phyloP scores from a whole-genome alignment of 306 rosid species.

The Prosopis cineraria region DNA sequence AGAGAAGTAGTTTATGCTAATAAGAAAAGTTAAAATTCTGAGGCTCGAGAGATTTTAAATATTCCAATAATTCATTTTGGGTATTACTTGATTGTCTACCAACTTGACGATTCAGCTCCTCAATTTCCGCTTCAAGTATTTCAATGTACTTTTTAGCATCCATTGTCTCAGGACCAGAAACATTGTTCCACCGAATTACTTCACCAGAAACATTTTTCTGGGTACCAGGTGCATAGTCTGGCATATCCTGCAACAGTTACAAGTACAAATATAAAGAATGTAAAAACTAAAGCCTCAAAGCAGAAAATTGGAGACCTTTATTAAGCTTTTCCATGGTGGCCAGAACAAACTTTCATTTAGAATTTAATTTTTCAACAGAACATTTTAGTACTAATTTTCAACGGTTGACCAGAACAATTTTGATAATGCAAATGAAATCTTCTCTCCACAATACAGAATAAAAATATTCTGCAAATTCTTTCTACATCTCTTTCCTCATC shows the following conservation, averaged over 20 bases:
- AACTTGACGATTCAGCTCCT: constrained; percentile 88
- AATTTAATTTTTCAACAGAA: neutral
- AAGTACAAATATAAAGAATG: constrained; percentile 27
- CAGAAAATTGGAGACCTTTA: neutral
- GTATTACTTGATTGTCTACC: constrained; percentile 73
- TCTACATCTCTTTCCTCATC: neutral
- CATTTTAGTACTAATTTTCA: neutral
- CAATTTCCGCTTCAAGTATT: constrained; percentile 93
- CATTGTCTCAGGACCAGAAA: constrained; percentile 82
- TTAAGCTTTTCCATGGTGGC: neutral
- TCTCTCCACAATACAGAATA: neutral
- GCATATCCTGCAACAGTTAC: constrained; percentile 66
- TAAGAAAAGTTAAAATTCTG: constrained; percentile 60
- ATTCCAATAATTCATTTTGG: constrained; percentile 89
- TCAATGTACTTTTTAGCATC: constrained; percentile 97
- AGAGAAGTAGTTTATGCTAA: constrained; percentile 6
- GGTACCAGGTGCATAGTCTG: constrained; percentile 90
- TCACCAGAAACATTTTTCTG: constrained; percentile 95
- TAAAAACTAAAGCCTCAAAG: constrained; percentile 23
- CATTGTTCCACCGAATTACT: constrained; percentile 91
- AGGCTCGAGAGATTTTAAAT: constrained; percentile 95
- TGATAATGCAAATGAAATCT: neutral
- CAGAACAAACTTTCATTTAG: neutral
- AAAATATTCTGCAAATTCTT: neutral
- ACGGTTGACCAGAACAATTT: neutral